These are phyloP conservation scores for Gossypium raimondii DNA, from an alignment of 345 rosid species.

Conservation along the genomic window DNA sequence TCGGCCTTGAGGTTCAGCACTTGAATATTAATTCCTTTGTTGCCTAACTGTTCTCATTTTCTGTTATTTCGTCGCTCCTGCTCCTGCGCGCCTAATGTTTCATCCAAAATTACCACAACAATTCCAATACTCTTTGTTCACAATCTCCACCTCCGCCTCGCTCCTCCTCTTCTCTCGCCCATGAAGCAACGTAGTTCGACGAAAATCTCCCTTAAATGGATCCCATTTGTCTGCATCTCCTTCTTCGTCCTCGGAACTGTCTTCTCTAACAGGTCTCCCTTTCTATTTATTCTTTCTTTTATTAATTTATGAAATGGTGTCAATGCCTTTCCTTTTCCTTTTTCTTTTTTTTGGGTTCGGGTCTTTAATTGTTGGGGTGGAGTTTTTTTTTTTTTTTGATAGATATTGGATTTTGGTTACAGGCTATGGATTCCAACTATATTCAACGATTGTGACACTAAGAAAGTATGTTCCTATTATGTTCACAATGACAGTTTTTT, in stretches of 20 bases:
- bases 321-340: constrained; percentile 4
- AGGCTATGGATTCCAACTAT: constrained; percentile 58
- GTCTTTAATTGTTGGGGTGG: constrained; percentile 2
- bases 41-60: neutral
- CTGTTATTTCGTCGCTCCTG: neutral
- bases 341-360: constrained; percentile 4
- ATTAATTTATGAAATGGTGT: neutral
- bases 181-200: constrained; percentile 55
- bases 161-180: neutral
- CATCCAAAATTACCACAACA: neutral
- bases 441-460: constrained; percentile 43
- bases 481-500: neutral
- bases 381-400: neutral
- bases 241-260: constrained; percentile 71
- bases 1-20: constrained; percentile 97
- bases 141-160: constrained; percentile 6
- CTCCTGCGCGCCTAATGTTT: neutral
- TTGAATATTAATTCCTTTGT: constrained; percentile 49
- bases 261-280: constrained; percentile 60
- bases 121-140: neutral
- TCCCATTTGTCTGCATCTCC: constrained; percentile 65
- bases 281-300: neutral
- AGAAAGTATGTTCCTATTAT: constrained; percentile 41
- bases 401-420: constrained; percentile 19
- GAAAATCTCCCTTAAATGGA: constrained; percentile 62